Conservation (phyloP, 2,329 filamentous ascomycete species). For the Stenocarpella maydis region DNA sequence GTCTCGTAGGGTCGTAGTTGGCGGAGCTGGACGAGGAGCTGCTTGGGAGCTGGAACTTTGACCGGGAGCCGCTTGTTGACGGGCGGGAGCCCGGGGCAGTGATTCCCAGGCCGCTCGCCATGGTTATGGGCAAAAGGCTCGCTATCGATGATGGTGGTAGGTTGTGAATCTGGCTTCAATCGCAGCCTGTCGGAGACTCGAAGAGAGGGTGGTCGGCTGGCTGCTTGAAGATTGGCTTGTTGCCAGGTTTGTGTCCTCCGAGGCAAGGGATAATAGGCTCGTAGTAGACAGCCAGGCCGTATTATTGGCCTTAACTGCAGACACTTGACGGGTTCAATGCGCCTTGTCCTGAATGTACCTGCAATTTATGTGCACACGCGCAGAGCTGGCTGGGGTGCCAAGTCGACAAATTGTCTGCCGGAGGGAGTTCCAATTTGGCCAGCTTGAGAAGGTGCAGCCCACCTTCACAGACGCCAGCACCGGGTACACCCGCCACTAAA, state of each 20-base stretch:
- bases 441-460: too few relatives aligned
- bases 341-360: neutral
- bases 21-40: constrained; percentile 44
- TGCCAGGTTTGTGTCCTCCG: neutral
- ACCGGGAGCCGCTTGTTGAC: constrained; percentile 9
- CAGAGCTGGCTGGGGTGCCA: too few relatives aligned
- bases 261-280: neutral
- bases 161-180: neutral
- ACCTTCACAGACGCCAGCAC: too few relatives aligned
- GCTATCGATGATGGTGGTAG: neutral
- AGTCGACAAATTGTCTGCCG: too few relatives aligned
- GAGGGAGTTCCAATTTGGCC: too few relatives aligned
- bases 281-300: neutral
- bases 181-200: neutral
- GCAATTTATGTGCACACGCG: too few relatives aligned
- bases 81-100: constrained; percentile 4
- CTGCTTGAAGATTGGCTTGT: neutral
- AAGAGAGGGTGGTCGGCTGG: neutral
- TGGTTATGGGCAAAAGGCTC: neutral
- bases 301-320: neutral
- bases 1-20: constrained; percentile 49
- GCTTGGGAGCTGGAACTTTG: constrained; percentile 37
- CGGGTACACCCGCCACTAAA: too few relatives aligned
- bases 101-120: constrained; percentile 34
- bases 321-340: neutral